Evolutionary conservation across 2,329 filamentous ascomycete genomes (phyloP), one percentile per base, ranked within the genome.

Genomic region (Epichloe baconii): DNA sequence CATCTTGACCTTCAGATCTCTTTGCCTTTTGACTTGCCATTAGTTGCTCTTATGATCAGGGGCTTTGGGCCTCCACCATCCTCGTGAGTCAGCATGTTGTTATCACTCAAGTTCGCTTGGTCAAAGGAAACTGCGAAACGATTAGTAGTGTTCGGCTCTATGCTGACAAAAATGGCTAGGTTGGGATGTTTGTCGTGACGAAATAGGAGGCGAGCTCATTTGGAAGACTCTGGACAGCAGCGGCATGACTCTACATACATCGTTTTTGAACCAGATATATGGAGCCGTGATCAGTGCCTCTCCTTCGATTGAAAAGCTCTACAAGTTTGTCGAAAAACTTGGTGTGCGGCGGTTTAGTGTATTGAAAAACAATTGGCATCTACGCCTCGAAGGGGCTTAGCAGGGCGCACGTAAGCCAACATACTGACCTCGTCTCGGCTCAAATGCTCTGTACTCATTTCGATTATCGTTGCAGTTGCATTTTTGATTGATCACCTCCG

Each of bases 1-100:
- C 26, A 96, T 64, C 67, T 90, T 95, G 58, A 86, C 69, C 57
- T 84, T 83, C 51, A 75, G 66, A 41, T 72, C 66, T 51, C 76
- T 74, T 55, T 76, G 74, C 55, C 69, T 72, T 59, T 80, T 48
- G 72, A 77, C 62, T 85, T 86, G 60, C 87, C 88, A 66, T 97
- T 88, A 36, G 86, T 85, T 14, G 88, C 91, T 54, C 89, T 83
- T 57, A 98, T 79, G 44, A 97, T 71, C 53, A 97, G 71, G 7
- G 89, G 84, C 14, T 85, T 70, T 5, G 83, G 81, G 31, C 71
- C 69, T 11, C 76, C 68, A 14, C 76, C 76, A 53, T 76, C 68
- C 1, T 83, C 73, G 57, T 88, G 83, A 60, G 79, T 73, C 52
- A 84, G 73, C 14, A 76, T 71, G 50, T 78, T 72, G 41, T 74